Percentiles rank a stretch among this genome's conserved stretches.
phyloP scores from a whole-genome alignment of 2,329 filamentous ascomycete genomes.

The Shiraia sp. region DNA sequence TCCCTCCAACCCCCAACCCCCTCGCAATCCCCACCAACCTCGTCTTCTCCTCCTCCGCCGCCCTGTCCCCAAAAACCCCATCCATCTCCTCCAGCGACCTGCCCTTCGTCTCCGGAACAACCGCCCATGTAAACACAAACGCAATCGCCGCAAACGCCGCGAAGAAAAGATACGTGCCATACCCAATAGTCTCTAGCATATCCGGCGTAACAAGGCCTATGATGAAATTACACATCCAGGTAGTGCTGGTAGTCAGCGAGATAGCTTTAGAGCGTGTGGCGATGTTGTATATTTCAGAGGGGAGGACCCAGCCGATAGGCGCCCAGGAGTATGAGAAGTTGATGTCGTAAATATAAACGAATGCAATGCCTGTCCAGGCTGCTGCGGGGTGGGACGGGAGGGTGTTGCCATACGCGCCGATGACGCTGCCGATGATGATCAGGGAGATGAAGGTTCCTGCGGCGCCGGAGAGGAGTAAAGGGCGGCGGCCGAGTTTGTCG shows the following conservation, averaged over 20 bases:
- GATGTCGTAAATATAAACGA: conserved; percentile 63
- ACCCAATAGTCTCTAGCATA: conserved; percentile 66
- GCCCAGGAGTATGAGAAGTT: conserved; percentile 68
- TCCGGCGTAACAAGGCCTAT: conserved; percentile 72
- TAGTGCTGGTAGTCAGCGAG: conserved; percentile 69
- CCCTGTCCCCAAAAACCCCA: conserved; percentile 81
- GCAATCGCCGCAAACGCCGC: conserved; percentile 54
- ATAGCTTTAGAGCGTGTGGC: conserved; percentile 71
- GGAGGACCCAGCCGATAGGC: conserved; percentile 72
- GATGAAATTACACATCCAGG: conserved; percentile 78
- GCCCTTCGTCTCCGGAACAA: conserved; percentile 74
- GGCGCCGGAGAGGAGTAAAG: conserved; percentile 64
- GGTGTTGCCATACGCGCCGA: conserved; percentile 62
- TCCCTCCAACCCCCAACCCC: conserved; percentile 20
- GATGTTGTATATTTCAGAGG: conserved; percentile 74
- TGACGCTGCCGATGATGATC: conserved; percentile 71
- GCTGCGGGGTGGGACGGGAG: conserved; percentile 63
- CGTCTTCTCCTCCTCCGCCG: conserved; percentile 56
- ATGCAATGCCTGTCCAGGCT: conserved; percentile 69
- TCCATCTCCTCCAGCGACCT: conserved; percentile 79
- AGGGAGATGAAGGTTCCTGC: conserved; percentile 72
- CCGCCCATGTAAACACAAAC: conserved; percentile 54
- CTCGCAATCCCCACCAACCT: conserved; percentile 23
- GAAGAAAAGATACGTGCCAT: conserved; percentile 57
- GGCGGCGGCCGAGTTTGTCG: conserved; percentile 65